phyloP scores from a whole-genome alignment of 768 basidiomycete species.

The Xerocomus brunneocitrinus region DNA sequence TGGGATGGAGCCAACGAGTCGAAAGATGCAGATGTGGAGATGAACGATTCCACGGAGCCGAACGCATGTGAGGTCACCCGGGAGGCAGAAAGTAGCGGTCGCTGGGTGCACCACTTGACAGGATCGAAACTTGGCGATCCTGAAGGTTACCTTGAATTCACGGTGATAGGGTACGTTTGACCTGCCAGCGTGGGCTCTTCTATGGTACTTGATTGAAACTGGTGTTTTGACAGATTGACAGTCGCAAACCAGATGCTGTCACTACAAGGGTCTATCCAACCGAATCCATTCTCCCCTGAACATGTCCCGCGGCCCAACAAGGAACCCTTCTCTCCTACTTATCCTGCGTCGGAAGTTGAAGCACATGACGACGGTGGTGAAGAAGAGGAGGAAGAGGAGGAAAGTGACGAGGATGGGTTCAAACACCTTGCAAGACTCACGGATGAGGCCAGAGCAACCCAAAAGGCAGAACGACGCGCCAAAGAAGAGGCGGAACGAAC shows the following conservation, averaged over 20 bases:
- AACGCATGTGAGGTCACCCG: conserved; percentile 19
- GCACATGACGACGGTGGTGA: too few species aligned
- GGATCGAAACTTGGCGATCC: conserved; percentile 60
- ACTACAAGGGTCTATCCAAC: conserved; percentile 76
- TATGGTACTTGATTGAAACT: conserved; percentile 1
- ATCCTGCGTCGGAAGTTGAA: neutral
- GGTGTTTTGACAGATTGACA: conserved; percentile 52
- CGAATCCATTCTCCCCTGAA: conserved; percentile 65
- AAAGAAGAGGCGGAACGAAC: conserved; percentile 25
- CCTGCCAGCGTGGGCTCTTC: neutral
- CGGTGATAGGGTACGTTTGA: conserved; percentile 66
- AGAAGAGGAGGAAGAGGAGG: conserved; percentile 11
- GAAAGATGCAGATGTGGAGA: conserved; percentile 8
- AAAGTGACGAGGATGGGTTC: conserved; percentile 31
- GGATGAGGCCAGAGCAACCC: conserved; percentile 24
- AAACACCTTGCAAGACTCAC: conserved; percentile 27
- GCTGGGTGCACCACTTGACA: conserved; percentile 75
- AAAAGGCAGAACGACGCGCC: conserved; percentile 20
- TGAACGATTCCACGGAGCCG: conserved; percentile 2
- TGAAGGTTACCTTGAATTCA: conserved; percentile 70
- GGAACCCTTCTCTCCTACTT: conserved; percentile 1
- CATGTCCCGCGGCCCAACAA: conserved; percentile 39
- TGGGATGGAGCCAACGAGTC: conserved; percentile 21
- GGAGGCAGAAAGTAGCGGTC: conserved; percentile 51
- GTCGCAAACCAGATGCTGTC: conserved; percentile 94